Evolutionary conservation across 129 eudicot genomes (phyloP), one percentile per base, ranked within the genome.

Genomic region (Smallanthus sonchifolius): DNA sequence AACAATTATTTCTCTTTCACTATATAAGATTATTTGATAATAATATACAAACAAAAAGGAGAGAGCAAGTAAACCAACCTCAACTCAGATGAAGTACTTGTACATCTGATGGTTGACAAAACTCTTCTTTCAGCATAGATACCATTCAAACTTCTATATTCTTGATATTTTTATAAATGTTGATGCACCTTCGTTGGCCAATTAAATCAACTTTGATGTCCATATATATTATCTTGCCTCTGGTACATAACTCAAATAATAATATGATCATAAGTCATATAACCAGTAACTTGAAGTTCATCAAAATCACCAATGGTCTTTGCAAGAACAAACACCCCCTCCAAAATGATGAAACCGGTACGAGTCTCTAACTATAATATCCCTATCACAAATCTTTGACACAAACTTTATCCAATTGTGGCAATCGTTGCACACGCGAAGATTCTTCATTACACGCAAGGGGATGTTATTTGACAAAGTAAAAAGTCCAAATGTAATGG

Each of bases 351-450:
- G 98, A 73, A 94, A 94, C 28, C 97, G 87, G 52, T 94, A 88
- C 40, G 98, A 81, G 76, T 94, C 98, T 57, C 98, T 82, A 36
- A 94, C 96, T 65, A 94, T 61, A 73, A 94, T 90, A 47, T 78
- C 55, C 24, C 98, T 89, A 64, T 76, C 83, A 9, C 86, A 84
- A 11, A 94, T 73, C 84, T 80, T 88, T 0, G 97, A 81, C 44
- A 90, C 93, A 80, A 69, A 88, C 82, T 94, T 94, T 39, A 94
- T 90, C 98, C 98, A 90, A 71, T 85, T 90, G 79, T 94, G 98
- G 73, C 98, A 94, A 78, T 94, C 98, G 68, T 85, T 84, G 76
- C 97, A 94, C 45, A 90, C 91, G 1, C 97, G 93, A 42, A 94
- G 96, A 85, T 94, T 94, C 86, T 94, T 94, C 83, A 94, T 88